Conservation (phyloP, 2,329 filamentous ascomycete genomes). For the Arthrobotrys conoides region DNA sequence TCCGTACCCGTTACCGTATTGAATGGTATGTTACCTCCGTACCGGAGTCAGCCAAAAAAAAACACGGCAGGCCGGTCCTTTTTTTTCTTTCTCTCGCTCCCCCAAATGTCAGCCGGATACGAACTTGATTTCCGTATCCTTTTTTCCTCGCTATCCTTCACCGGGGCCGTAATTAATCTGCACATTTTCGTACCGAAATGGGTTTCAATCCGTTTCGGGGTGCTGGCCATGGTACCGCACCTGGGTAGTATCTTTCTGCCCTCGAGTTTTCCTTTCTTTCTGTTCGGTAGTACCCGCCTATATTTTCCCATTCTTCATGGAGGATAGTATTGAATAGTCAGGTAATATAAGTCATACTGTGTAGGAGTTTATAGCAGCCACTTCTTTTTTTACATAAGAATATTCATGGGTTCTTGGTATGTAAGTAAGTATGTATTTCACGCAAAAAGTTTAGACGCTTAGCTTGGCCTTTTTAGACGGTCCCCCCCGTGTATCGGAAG, state of each 20-base stretch:
- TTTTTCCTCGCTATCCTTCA: not conserved
- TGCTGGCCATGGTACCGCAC: slow-evolving; percentile 11
- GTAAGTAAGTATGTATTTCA: slow-evolving; percentile 28
- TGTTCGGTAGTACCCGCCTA: slow-evolving; percentile 54
- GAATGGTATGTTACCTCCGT: not conserved
- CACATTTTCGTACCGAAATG: slow-evolving; percentile 6
- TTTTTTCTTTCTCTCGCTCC: no score
- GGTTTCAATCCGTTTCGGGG: slow-evolving; percentile 8
- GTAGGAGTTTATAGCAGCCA: slow-evolving; percentile 12
- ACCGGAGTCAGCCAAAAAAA: no score
- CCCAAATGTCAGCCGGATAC: slow-evolving; percentile 4
- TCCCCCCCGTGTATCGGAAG: slow-evolving; percentile 46
- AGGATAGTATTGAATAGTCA: not conserved
- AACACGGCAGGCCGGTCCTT: not conserved
- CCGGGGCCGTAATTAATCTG: not conserved
- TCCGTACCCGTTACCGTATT: slow-evolving; percentile 18
- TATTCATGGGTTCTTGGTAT: slow-evolving; percentile 41
- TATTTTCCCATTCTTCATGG: not conserved
- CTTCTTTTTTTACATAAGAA: slow-evolving; percentile 53
- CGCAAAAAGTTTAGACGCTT: not conserved
- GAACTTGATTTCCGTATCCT: slow-evolving; percentile 6
- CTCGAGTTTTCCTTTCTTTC: not conserved
- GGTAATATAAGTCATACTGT: no score
- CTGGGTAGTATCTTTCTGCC: not conserved
- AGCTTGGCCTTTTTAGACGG: not conserved